Conservation (phyloP, 2,329 filamentous ascomycete genomes). For the Colletotrichum limetticola region DNA sequence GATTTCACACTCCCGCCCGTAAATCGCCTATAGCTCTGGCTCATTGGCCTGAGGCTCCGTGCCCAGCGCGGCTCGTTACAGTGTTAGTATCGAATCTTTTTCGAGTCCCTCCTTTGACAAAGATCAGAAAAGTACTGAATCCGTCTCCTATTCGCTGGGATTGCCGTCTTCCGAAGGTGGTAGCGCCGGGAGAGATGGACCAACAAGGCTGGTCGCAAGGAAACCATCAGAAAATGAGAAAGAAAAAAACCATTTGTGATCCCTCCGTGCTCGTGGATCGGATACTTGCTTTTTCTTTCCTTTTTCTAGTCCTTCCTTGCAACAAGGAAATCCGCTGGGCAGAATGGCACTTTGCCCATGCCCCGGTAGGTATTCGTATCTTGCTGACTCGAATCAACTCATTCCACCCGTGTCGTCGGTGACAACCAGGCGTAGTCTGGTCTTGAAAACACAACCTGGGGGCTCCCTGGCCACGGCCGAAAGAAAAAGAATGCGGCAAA, state of each 20-base stretch:
- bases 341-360: neutral
- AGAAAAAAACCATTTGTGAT: neutral
- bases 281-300: slow-evolving; percentile 14
- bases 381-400: slow-evolving; percentile 13
- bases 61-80: neutral
- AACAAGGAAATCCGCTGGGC: slow-evolving; percentile 11
- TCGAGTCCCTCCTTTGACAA: neutral
- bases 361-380: neutral
- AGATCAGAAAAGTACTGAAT: neutral
- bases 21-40: neutral
- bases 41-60: neutral
- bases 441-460: neutral
- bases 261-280: slow-evolving; percentile 6
- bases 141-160: slow-evolving; percentile 4
- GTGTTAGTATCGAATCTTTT: no score
- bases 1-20: neutral
- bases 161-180: neutral
- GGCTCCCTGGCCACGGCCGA: neutral
- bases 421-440: neutral
- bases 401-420: slow-evolving; percentile 22
- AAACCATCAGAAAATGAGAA: neutral
- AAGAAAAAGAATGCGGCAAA: neutral
- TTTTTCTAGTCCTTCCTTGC: neutral
- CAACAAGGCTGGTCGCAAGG: neutral
- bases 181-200: neutral